Base-by-base conservation (phyloP, 2,329 filamentous ascomycete genomes). In the Cladophialophora immunda region DNA sequence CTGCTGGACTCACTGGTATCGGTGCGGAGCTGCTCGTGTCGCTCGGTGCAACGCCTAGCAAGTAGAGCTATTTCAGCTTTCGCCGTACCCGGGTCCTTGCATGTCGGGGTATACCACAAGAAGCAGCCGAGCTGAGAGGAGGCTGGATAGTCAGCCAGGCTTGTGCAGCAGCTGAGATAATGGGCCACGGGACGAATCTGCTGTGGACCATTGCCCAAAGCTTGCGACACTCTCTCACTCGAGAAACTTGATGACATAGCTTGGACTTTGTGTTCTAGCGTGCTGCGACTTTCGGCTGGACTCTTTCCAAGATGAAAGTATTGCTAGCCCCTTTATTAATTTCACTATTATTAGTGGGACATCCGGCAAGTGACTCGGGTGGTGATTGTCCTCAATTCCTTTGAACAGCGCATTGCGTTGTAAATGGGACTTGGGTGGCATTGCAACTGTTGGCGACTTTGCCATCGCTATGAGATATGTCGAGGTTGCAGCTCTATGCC, bases 131-230 rank as follows among this genome's bases (percentile, higher is more conserved):
- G n/a, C 41, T 47, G 15, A 38, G 5, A 41, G 11, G 19, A 25
- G 41, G 41, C 41, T 25, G 41, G 41, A 25, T 22, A 47, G 41
- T 47, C n/a, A 47, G n/a, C 41, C n/a, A 25, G 22, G 41, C 41
- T 47, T 47, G 41, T 8, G 41, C 41, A 47, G 41, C 41, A 47
- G 41, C 22, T 47, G 41, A 47, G 41, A 19, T 47, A 47, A 47
- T 22, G 41, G 41, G 4, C 41, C 41, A 47, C 41, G 41, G 41
- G 41, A 47, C 41, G 41, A 47, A 2, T 11, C 9, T 47, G 22
- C 41, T 22, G n/a, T 22, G 41, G 41, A 25, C n/a, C n/a, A 47
- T 47, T 25, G n/a, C 19, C 19, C 19, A 25, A 47, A 47, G 9
- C 19, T 47, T 4, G 19, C 45, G 11, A 50, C n/a, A n/a, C 45